A percentile compares a stretch with the other conserved stretches of the same genome.
These are phyloP conservation scores for Leishmania major DNA, from an alignment of 208 protist genomes.

Conservation along the genomic window DNA sequence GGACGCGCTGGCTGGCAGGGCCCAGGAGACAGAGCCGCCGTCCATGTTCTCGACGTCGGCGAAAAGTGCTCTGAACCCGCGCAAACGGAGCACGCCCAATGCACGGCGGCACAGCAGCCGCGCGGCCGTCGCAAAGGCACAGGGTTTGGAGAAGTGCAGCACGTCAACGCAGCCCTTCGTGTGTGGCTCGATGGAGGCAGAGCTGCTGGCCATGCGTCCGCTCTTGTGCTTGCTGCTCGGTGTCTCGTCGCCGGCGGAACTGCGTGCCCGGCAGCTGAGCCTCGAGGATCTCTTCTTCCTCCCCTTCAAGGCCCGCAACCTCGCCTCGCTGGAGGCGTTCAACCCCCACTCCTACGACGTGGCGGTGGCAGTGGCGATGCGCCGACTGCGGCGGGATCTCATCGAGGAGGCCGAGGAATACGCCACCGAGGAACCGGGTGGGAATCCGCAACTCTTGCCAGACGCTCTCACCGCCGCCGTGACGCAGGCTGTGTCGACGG, in stretches of 20 bases:
- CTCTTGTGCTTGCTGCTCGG: conserved; percentile 50
- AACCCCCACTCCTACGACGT: conserved; percentile 40
- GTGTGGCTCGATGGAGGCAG: conserved; percentile 11
- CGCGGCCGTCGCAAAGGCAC: not conserved
- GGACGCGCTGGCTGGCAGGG: not conserved
- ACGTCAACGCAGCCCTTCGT: not conserved
- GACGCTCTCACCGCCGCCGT: conserved; percentile 10
- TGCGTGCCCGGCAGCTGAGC: conserved; percentile 38
- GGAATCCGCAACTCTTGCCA: not conserved
- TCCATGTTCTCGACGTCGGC: not conserved
- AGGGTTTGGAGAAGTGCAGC: not conserved
- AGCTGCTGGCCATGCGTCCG: conserved; percentile 40
- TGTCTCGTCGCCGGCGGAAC: conserved; percentile 26
- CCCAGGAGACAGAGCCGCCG: not conserved
- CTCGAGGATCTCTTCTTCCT: conserved; percentile 74
- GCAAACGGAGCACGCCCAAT: not conserved
- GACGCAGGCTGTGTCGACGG: not conserved
- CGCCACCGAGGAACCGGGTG: not conserved
- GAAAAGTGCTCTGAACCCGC: not conserved
- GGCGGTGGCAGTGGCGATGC: conserved; percentile 58
- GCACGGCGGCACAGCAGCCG: not conserved
- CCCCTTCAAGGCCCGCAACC: conserved; percentile 47
- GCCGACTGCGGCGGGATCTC: conserved; percentile 33
- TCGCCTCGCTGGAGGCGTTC: conserved; percentile 66
- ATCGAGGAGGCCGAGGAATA: conserved; percentile 13